Conservation (phyloP, 2,329 filamentous ascomycete species). For the Lasiodiplodia sp. region DNA sequence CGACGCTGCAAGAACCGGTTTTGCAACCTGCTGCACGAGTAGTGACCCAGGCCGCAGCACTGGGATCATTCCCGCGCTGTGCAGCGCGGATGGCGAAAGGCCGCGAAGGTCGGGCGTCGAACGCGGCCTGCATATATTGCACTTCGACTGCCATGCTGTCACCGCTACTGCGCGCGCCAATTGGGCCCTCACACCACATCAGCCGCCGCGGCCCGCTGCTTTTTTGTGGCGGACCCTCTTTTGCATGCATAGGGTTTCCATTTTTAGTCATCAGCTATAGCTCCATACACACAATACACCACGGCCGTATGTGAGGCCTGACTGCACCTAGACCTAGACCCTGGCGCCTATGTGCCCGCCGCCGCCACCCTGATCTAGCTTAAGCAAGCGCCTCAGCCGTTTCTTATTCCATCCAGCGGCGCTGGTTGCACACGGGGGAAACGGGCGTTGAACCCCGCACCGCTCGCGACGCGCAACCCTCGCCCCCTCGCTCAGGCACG, state of each 20-base stretch:
- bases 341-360: conserved; percentile 1
- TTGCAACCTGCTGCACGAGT: conserved; percentile 14
- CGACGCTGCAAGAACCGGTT: conserved; percentile 14
- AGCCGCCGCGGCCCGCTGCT: not conserved
- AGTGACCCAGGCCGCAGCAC: conserved; percentile 12
- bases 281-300: conserved; percentile 4
- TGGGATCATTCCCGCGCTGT: conserved; percentile 12
- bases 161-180: not conserved
- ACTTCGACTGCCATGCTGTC: not conserved
- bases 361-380: conserved; percentile 15
- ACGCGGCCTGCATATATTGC: conserved; percentile 18
- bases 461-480: conserved; percentile 11
- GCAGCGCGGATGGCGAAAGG: conserved; percentile 1
- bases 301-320: conserved; percentile 2
- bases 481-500: conserved; percentile 8
- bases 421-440: conserved; percentile 17
- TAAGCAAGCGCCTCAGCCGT: conserved; percentile 19
- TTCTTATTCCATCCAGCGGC: conserved; percentile 24
- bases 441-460: conserved; percentile 10
- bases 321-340: conserved; percentile 8
- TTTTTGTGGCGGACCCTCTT: conserved; percentile 12
- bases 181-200: conserved; percentile 9
- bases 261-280: conserved; percentile 13
- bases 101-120: not conserved
- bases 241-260: conserved; percentile 9